Conservation (phyloP, 192 early-diverging fungal species). For the Podila clonocystis region DNA sequence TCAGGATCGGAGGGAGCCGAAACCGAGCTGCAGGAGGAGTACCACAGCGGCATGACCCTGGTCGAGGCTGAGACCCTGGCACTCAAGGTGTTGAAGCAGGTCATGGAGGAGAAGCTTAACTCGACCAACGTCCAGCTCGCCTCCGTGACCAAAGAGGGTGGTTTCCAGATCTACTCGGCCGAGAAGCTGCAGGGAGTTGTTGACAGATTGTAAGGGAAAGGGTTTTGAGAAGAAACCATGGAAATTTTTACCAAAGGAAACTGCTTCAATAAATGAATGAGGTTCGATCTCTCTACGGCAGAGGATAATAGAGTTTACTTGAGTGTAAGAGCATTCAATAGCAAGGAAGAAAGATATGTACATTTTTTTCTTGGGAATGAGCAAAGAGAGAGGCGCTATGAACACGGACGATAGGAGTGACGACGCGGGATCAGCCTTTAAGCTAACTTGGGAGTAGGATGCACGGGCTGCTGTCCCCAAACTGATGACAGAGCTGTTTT, state of each 20-base stretch:
- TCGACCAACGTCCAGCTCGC: conserved; percentile 96
- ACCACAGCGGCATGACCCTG: conserved; percentile 88
- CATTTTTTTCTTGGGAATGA: background rate
- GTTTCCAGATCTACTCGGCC: conserved; percentile 84
- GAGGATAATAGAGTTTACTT: no score
- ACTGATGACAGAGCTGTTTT: background rate
- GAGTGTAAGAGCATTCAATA: background rate
- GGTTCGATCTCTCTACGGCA: no score
- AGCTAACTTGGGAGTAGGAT: no score
- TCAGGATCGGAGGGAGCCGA: conserved; percentile 99
- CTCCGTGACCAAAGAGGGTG: conserved; percentile 79
- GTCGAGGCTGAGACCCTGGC: conserved; percentile 89
- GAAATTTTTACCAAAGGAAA: background rate
- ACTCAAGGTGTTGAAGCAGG: conserved; percentile 97
- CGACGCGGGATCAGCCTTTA: no score
- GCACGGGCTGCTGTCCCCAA: background rate
- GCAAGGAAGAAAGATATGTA: background rate
- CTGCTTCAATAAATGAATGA: no score
- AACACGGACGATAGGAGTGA: no score
- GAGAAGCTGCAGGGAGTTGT: conserved; percentile 84
- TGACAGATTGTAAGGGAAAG: conserved; percentile 68
- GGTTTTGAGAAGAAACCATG: background rate
- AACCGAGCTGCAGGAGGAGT: conserved; percentile 97
- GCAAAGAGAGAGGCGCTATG: background rate
- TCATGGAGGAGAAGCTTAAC: conserved; percentile 99